Base-by-base conservation (phyloP, 1,139 yeast species). In the Hyphopichia pseudoburtonii region DNA sequence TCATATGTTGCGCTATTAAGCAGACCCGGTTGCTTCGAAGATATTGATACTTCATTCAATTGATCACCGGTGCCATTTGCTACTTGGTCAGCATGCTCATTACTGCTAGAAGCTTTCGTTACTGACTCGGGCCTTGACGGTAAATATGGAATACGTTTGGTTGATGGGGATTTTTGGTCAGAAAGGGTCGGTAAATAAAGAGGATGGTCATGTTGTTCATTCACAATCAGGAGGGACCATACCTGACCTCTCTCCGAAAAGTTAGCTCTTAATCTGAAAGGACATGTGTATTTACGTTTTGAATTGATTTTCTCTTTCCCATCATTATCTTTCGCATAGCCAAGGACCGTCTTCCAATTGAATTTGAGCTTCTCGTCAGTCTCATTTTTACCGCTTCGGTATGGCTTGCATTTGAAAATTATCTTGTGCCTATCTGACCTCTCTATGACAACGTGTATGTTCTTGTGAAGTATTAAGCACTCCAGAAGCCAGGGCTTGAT, bases 401-500 rank as follows among this genome's bases (percentile, higher is more conserved):
- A 43, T 54, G 70, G 56, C 52, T 80, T 82, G 54, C 92, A 83
- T 51, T 80, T 78, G 62, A 83, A 83, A 14, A 83, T 82, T 28
- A 82, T 81, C 56, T 83, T 83, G 33, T 77, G 64, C 28, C 75
- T 73, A 54, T 83, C 92, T 1, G 86, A 80, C 37, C 92, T 62
- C 56, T 82, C 89, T 41, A 82, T 82, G 5, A 81, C 89, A 14
- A 83, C 66, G 38, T 70, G 68, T 27, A 83, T 76, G 1, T 86
- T 86, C 39, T 71, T 67, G 8, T 70, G 62, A 16, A 65, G 61
- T 33, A 73, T 60, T 38, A 65, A 45, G 19, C 64, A 63, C 28
- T 70, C 61, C 48, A 70, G 82, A 32, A 83, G 56, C 89, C 89
- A 83, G 2, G 88, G 86, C 55, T 83, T 83, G 47, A 83, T 80